These are phyloP conservation scores for Cucurbita maxima DNA, from an alignment of 306 rosid genomes.

Conservation along the genomic window DNA sequence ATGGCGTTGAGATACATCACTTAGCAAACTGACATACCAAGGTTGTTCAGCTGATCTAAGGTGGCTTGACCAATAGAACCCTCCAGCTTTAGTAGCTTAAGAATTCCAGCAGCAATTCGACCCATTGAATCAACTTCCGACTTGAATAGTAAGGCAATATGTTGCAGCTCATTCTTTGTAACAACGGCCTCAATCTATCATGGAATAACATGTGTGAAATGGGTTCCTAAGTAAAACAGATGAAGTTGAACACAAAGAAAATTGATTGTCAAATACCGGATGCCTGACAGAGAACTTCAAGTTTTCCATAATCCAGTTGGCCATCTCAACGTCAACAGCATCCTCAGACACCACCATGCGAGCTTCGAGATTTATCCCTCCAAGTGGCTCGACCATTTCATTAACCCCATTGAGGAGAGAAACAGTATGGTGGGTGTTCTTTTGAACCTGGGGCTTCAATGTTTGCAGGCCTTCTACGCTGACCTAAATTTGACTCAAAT, in stretches of 20 bases:
- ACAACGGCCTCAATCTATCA: conserved; percentile 74
- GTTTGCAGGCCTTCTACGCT: conserved; percentile 72
- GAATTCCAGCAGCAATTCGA: conserved; percentile 74
- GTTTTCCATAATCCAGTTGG: conserved; percentile 65
- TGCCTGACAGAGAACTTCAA: conserved; percentile 67
- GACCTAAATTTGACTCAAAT: conserved; percentile 34
- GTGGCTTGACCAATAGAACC: conserved; percentile 76
- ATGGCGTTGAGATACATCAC: neutral
- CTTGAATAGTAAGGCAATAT: conserved; percentile 72
- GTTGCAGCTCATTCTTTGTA: conserved; percentile 86
- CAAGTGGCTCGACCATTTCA: conserved; percentile 30
- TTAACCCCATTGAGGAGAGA: conserved; percentile 40
- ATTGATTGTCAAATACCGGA: conserved; percentile 43
- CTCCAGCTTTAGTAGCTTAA: conserved; percentile 73
- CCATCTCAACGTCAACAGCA: conserved; percentile 36
- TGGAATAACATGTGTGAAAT: conserved; percentile 14
- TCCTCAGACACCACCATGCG: conserved; percentile 47
- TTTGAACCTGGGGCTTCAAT: conserved; percentile 52
- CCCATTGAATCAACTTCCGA: conserved; percentile 93
- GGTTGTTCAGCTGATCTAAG: conserved; percentile 66
- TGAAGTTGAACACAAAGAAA: neutral
- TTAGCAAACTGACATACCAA: conserved; percentile 38
- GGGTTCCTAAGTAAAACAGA: conserved; percentile 2
- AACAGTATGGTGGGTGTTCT: conserved; percentile 21
- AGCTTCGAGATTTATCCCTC: conserved; percentile 66